Evolutionary conservation across 169 alveolate genomes (phyloP), one percentile per base, ranked within the genome.

Genomic region (Eimeria zaria): DNA sequence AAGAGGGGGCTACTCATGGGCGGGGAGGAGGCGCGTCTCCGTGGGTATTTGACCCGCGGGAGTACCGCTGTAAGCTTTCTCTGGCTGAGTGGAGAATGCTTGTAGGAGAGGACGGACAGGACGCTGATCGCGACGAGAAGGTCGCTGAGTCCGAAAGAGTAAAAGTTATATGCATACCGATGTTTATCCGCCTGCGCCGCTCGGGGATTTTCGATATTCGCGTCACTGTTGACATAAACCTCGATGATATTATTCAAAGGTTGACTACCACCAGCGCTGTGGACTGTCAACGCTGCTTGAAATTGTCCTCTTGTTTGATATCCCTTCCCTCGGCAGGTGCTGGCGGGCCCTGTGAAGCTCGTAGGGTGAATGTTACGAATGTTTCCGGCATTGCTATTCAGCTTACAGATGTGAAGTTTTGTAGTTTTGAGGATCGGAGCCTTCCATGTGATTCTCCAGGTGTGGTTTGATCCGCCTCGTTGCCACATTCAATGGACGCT

Each of bases 171-270:
- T 87, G 94, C 44, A 41, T 87, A 27, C 94, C 94, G 12, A 58
- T 87, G 81, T 87, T 87, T 48, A 60, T 87, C 74, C 94, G 94
- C 41, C 16, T 87, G 83, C 94, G 94, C 18, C 94, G 94, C 64
- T 71, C 94, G 69, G 94, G 94, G 48, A 11, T 44, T 27, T 87
- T 87, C 14, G 94, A 87, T 60, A 36, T 87, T 64, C 71, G 94
- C 69, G 94, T 64, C 6, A 87, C 94, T 60, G 67, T 87, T 41
- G 94, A 87, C 53, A 55, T 87, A 24, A 64, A 60, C 53, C 64
- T 64, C 16, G 94, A 87, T 60, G 94, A 64, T 30, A 60, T 87
- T 64, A 39, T 64, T 62, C 94, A 87, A 33, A 87, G 83, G 83
- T 76, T 87, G 83, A 87, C 94, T 33, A 64, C 94, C 16, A 41